Base-by-base conservation (phyloP, 805 yeast species). In the Lipomyces sp. region DNA sequence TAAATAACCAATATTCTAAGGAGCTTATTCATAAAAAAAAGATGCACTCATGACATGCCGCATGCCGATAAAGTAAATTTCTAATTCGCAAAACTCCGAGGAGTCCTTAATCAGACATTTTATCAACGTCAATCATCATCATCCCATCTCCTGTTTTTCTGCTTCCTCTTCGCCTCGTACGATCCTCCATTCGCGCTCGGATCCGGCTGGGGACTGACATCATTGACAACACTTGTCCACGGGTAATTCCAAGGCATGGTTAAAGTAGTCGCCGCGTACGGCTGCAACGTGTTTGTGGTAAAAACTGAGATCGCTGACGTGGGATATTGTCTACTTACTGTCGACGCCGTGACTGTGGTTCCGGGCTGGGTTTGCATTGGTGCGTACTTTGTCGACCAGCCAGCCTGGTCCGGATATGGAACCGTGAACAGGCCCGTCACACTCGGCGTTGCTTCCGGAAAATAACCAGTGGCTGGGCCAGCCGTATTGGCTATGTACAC, bases 321-420 rank as follows among this genome's bases (percentile, higher is more conserved):
- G 18, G 94, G 86, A 76, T 78, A 87, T 70, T 86, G 81, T 71
- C 87, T 83, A 10, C 88, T 76, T 88, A 93, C 89, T 2, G 87
- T 78, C 8, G 88, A 82, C 64, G 73, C 58, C 0, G 97, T 90
- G 33, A 92, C 85, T 8, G 79, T 79, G 0, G 89, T 74, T 2
- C 88, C 90, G 4, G 99, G 98, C 78, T 92, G 97, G 66, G 82
- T 76, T 79, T 93, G 98, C 97, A 92, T 91, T 62, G 98, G 97
- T 0, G 98, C 98, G 77, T 79, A 90, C 73, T 93, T 84, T 8
- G 90, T 85, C 29, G 72, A 77, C 66, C 73, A 72, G 37, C 97
- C 97, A 0, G 95, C 88, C 79, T 94, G 98, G 72, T 73, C 69
- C 2, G 90, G 84, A 79, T 93, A 94, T 1, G 96, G 84, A 5